A percentile compares a stretch with the other conserved stretches of the same genome.
These are phyloP conservation scores for Apiospora marii DNA, from an alignment of 2,329 filamentous ascomycete genomes.

Conservation along the genomic window DNA sequence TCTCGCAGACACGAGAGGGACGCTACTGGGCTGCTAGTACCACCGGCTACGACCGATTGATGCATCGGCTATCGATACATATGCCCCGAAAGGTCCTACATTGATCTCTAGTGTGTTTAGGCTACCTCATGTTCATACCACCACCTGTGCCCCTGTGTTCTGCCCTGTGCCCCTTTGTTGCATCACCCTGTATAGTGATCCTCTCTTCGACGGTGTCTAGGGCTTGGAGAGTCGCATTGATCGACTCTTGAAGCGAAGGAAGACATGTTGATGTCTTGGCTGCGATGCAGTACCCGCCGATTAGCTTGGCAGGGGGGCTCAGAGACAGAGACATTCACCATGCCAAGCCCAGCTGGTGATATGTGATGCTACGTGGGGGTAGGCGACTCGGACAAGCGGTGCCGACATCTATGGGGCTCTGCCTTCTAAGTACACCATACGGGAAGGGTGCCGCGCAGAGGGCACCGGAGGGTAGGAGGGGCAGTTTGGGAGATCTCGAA, in stretches of 20 bases:
- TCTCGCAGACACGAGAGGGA: background rate
- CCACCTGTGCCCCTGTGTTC: background rate
- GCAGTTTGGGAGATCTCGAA: background rate
- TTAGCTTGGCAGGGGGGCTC: constrained; percentile 19
- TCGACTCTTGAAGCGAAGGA: constrained; percentile 10
- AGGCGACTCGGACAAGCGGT: constrained; percentile 14
- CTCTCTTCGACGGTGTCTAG: background rate
- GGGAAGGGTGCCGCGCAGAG: background rate
- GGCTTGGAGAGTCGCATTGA: constrained; percentile 8
- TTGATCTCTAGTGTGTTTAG: background rate
- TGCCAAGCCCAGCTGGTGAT: constrained; percentile 11
- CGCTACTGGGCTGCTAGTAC: constrained; percentile 15
- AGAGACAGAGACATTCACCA: constrained; percentile 8
- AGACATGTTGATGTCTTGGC: constrained; percentile 16
- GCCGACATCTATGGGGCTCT: constrained; percentile 18
- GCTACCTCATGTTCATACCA: background rate
- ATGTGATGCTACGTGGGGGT: background rate
- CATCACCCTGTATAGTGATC: constrained; percentile 13
- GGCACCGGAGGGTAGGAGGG: background rate
- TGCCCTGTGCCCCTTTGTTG: constrained; percentile 1
- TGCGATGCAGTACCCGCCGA: constrained; percentile 4
- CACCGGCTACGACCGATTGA: background rate
- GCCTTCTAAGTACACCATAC: background rate
- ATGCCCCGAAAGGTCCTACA: background rate
- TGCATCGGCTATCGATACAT: constrained; percentile 19